Base-by-base conservation (phyloP, 2,329 filamentous ascomycete species). In the Neurospora sp. region DNA sequence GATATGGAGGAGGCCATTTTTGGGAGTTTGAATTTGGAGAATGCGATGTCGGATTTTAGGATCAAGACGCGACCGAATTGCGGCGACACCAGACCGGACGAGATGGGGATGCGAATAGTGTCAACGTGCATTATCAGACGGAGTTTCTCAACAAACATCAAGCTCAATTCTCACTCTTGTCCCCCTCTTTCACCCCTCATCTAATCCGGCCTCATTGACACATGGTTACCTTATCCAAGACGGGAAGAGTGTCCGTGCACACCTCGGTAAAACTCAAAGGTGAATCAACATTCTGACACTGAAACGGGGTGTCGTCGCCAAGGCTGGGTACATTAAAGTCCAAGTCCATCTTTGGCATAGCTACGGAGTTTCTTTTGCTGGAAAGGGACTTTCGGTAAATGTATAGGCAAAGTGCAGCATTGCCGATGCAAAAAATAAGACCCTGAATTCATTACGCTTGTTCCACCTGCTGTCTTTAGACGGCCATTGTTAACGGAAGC, bases 1-100 rank as follows among this genome's bases (percentile, higher is more conserved):
- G 52, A 62, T 58, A 66, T 67, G 13, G 69, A 33, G 39, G 68
- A 40, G 28, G 70, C 43, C 71, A 72, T 66, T 33, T 43, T 52
- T 69, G 28, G 28, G 43, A 23, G 66, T 13, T 58, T 15, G 66
- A 9, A 46, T n/a, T 4, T 66, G 28, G 62, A 7, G 17, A 23
- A 17, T 28, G 36, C 38, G 36, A 69, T 33, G 23, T 28, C 43
- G 68, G 36, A 66, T 40, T 17, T 8, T 33, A 28, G 46, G n/a
- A 38, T 33, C 10, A 19, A 17, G 38, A 23, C 38, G 38, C n/a
- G 13, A 36, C n/a, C 3, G 15, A 62, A 38, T 38, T 9, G 19
- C 23, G 3, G 46, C 46, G 13, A 58, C 23, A 58, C 36, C 23
- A 68, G n/a, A 2, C 13, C 36, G 17, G 15, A 23, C 28, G 43